phyloP scores from a whole-genome alignment of 176 grass and related monocot genomes.

The Ensete glaucum region DNA sequence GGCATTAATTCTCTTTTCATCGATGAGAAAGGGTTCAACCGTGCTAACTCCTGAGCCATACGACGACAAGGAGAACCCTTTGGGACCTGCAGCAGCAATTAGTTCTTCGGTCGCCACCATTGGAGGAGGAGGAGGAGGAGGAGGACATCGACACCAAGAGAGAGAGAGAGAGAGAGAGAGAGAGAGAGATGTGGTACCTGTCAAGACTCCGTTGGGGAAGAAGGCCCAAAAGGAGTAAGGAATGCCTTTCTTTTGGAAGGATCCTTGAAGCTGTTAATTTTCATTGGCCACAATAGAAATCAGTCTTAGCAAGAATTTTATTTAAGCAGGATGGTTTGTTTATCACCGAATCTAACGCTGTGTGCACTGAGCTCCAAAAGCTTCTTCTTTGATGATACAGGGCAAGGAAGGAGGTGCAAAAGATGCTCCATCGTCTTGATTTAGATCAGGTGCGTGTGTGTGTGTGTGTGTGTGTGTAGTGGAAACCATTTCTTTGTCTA shows the following conservation, averaged over 20 bases:
- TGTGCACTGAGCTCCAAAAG: background rate
- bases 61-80: conserved; percentile 72
- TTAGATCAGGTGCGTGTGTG: too few relatives aligned
- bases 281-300: too few relatives aligned
- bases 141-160: too few relatives aligned
- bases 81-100: conserved; percentile 47
- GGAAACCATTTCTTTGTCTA: too few relatives aligned
- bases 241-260: background rate
- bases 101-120: too few relatives aligned
- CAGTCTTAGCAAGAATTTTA: background rate
- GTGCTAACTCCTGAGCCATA: conserved; percentile 63
- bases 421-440: too few relatives aligned
- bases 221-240: background rate
- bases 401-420: too few relatives aligned
- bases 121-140: too few relatives aligned
- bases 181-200: conserved; percentile 26
- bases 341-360: background rate
- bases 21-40: conserved; percentile 80
- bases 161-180: background rate
- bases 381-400: background rate
- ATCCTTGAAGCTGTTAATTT: background rate
- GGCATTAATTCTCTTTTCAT: conserved; percentile 66
- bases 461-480: too few relatives aligned
- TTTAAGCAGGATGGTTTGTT: background rate
- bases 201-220: background rate